These are phyloP conservation scores for Claviceps capensis DNA, from an alignment of 2,329 filamentous ascomycete genomes.

Conservation along the genomic window DNA sequence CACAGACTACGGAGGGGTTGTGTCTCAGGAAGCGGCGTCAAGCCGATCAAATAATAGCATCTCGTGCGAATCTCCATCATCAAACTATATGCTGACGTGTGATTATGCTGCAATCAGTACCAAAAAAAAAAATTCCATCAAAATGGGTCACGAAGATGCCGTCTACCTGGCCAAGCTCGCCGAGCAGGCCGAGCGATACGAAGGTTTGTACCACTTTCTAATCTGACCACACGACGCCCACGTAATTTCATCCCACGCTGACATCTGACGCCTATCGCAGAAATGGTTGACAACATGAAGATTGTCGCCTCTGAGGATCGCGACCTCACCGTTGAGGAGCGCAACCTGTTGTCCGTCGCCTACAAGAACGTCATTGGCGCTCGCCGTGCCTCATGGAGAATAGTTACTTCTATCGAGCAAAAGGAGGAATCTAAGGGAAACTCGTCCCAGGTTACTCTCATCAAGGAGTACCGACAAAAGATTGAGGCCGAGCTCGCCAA, in stretches of 20 bases:
- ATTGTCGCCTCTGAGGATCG: constrained; percentile 79
- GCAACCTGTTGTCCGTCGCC: constrained; percentile 91
- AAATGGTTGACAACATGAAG: constrained; percentile 99
- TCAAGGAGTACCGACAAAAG: constrained; percentile 98
- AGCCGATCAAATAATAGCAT: neutral
- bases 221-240: neutral
- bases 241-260: constrained; percentile 10
- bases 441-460: constrained; percentile 74
- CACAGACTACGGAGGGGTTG: neutral
- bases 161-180: constrained; percentile 99
- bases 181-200: constrained; percentile 99
- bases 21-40: neutral
- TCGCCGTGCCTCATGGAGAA: constrained; percentile 94
- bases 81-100: constrained; percentile 1
- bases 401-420: constrained; percentile 96
- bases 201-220: constrained; percentile 52
- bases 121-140: constrained; percentile 23
- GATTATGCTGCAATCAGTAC: neutral
- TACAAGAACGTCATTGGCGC: constrained; percentile 99
- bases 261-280: constrained; percentile 32
- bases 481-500: constrained; percentile 93
- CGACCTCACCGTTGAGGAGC: constrained; percentile 83
- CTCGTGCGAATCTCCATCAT: neutral
- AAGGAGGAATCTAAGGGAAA: constrained; percentile 99
- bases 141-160: constrained; percentile 98